phyloP scores from a whole-genome alignment of 2,329 filamentous ascomycete genomes.

The Pezicula carpinea region DNA sequence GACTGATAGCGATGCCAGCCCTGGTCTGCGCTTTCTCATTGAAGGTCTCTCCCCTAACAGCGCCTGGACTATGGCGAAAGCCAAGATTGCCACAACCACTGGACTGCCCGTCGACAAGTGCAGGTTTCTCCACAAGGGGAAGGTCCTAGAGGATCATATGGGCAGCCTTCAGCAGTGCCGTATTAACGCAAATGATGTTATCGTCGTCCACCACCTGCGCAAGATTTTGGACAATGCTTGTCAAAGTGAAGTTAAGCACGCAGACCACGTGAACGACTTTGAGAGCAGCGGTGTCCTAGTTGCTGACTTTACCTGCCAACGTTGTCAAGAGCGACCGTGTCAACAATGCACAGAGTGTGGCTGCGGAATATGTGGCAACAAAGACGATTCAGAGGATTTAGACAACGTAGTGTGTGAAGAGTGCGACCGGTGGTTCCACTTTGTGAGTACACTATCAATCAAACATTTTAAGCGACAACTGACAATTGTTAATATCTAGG shows the following conservation, averaged over 20 bases:
- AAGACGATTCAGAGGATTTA: neutral
- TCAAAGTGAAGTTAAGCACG: neutral
- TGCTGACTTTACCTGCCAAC: neutral
- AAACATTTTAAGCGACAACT: neutral
- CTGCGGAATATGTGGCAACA: neutral
- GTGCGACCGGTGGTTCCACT: slow-evolving; percentile 2
- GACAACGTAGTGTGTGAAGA: slow-evolving; percentile 2
- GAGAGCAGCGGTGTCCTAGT: neutral
- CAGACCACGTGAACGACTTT: neutral
- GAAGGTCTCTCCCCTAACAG: neutral
- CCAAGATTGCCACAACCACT: neutral
- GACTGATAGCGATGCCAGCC: neutral
- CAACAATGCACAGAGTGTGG: neutral
- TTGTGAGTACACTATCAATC: neutral
- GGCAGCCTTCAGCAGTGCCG: neutral
- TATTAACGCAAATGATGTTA: neutral
- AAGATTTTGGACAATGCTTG: neutral
- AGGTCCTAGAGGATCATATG: neutral
- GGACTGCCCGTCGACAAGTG: neutral
- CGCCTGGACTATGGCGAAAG: neutral
- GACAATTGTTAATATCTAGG: neutral
- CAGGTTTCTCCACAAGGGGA: neutral
- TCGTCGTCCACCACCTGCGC: neutral
- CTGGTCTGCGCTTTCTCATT: neutral
- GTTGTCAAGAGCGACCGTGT: neutral